A percentile compares a stretch with the other conserved stretches of the same genome.
Evolutionary conservation across 208 protist species (phyloP).

Genomic region (Crithidia fasciculata): DNA sequence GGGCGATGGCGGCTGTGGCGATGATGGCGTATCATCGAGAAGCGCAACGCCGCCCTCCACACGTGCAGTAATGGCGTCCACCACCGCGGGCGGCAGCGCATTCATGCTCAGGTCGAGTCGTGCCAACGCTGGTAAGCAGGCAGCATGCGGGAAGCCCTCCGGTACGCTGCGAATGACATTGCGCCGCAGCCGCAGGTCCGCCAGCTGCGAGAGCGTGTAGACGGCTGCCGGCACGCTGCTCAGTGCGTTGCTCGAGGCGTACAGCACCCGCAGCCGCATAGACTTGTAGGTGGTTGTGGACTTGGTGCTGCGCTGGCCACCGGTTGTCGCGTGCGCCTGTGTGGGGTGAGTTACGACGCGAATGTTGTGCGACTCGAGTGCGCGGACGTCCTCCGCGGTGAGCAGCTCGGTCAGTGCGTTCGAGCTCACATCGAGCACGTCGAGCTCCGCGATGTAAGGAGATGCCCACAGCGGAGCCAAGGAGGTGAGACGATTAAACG

Average conservation of each 20-base stretch:
- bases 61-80: slow-evolving; percentile 11
- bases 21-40: neutral
- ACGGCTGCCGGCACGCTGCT: slow-evolving; percentile 23
- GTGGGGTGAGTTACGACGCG: slow-evolving; percentile 22
- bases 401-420: slow-evolving; percentile 52
- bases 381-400: slow-evolving; percentile 28
- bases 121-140: slow-evolving; percentile 21
- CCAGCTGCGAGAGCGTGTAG: slow-evolving; percentile 40
- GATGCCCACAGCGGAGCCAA: slow-evolving; percentile 58
- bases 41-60: neutral
- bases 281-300: slow-evolving; percentile 4
- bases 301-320: slow-evolving; percentile 9
- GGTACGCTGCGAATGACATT: slow-evolving; percentile 30
- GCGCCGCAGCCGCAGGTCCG: slow-evolving; percentile 42
- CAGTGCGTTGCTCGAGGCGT: slow-evolving; percentile 54
- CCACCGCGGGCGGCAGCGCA: slow-evolving; percentile 9
- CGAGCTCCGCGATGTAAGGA: slow-evolving; percentile 37
- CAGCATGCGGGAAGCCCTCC: slow-evolving; percentile 22
- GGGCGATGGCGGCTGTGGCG: neutral
- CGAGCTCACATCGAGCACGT: slow-evolving; percentile 70
- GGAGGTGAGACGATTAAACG: slow-evolving; percentile 57
- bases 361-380: slow-evolving; percentile 15
- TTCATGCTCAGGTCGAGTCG: slow-evolving; percentile 37
- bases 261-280: slow-evolving; percentile 52
- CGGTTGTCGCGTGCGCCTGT: slow-evolving; percentile 11